phyloP scores from a whole-genome alignment of 495 filamentous ascomycete species.

The Apiosordaria backusii region DNA sequence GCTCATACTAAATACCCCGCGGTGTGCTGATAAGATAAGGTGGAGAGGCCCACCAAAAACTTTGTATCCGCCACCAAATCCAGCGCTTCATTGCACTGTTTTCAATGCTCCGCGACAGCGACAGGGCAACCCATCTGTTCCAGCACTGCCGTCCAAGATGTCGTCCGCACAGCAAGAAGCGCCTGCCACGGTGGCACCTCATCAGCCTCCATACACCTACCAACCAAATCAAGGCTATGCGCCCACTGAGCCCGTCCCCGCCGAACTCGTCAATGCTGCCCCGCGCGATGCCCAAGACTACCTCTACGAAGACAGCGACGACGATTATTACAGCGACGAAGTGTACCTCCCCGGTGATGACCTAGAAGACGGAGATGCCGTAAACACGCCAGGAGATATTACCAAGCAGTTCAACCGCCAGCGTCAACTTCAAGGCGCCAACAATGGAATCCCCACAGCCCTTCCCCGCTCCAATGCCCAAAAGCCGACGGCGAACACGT shows the following conservation, averaged over 20 bases:
- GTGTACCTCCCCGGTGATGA: conserved; percentile 32
- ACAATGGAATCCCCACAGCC: conserved; percentile 42
- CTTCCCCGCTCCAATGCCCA: conserved; percentile 76
- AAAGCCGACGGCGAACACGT: conserved; percentile 76
- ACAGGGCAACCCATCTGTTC: not conserved
- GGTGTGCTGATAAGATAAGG: conserved; percentile 26
- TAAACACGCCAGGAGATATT: conserved; percentile 64
- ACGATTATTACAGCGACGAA: conserved; percentile 45
- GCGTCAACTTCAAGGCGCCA: conserved; percentile 49
- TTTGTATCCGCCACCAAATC: conserved; percentile 4
- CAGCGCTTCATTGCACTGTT: not conserved
- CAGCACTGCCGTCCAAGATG: not conserved
- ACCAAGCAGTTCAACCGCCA: conserved; percentile 93
- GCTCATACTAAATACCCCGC: conserved; percentile 22
- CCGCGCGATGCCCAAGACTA: not conserved
- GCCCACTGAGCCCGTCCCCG: conserved; percentile 23
- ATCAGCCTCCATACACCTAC: conserved; percentile 29
- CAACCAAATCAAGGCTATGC: conserved; percentile 31
- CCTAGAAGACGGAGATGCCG: conserved; percentile 55
- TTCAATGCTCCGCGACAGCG: not conserved
- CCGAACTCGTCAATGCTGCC: conserved; percentile 12
- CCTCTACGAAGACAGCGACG: conserved; percentile 29
- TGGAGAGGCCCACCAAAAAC: conserved; percentile 19
- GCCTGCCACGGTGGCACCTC: conserved; percentile 26
- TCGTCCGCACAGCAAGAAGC: not conserved